Conservation (phyloP, 768 basidiomycete species). For the Collybia mongolica region DNA sequence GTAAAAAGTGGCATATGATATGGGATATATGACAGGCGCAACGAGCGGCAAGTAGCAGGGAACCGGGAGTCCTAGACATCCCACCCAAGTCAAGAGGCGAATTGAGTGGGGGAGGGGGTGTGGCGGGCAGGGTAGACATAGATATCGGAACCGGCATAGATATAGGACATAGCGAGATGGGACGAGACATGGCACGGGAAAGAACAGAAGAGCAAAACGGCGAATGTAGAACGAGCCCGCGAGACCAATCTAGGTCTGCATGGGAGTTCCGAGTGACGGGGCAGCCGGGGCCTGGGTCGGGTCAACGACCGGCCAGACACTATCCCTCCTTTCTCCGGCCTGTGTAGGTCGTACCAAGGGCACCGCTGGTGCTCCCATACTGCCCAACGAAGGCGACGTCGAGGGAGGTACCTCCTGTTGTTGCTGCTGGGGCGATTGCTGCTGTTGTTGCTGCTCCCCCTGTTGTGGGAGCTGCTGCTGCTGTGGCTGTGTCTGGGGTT, state of each 20-base stretch:
- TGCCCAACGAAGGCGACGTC: too few species aligned
- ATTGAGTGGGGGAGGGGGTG: neutral
- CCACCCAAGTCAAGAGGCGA: neutral
- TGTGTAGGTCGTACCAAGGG: too few species aligned
- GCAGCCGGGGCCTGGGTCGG: too few species aligned
- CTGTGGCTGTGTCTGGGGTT: neutral
- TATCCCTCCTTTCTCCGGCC: neutral
- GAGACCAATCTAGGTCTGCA: too few species aligned
- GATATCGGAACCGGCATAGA: too few species aligned
- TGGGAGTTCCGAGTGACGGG: too few species aligned
- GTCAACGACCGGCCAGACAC: neutral
- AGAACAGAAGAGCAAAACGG: too few species aligned
- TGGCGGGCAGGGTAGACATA: too few species aligned
- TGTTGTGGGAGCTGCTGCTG: neutral
- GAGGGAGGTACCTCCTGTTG: neutral
- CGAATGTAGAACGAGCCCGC: too few species aligned
- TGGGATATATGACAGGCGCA: conserved; percentile 1
- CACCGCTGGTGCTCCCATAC: too few species aligned
- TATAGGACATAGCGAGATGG: too few species aligned
- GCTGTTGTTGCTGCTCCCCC: neutral
- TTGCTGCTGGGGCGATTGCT: neutral
- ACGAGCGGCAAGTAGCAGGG: neutral
- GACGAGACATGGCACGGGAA: too few species aligned
- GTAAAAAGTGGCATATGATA: conserved; percentile 4
- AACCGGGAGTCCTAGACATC: neutral